phyloP scores from a whole-genome alignment of 768 basidiomycete genomes.

The Kwoniella mangroviensis region DNA sequence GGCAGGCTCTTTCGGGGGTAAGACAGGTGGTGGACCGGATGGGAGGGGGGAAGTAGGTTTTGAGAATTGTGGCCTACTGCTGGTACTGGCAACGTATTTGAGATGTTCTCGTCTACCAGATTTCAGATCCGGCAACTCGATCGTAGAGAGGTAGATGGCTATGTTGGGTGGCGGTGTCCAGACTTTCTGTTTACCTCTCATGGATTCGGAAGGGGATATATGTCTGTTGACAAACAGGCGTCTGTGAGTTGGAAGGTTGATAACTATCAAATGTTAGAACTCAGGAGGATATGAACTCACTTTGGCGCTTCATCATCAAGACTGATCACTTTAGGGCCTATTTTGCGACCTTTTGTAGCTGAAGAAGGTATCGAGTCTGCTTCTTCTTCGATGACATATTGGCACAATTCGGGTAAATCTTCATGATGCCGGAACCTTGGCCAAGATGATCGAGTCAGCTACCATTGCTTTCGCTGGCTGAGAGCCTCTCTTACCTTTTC shows the following conservation, averaged over 20 bases:
- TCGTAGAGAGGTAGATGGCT: constrained; percentile 53
- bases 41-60: background rate
- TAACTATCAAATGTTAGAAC: background rate
- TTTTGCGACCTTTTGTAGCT: background rate
- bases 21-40: constrained; percentile 4
- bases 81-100: background rate
- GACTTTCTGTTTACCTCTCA: background rate
- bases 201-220: background rate
- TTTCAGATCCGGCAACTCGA: constrained; percentile 55
- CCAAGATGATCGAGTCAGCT: background rate
- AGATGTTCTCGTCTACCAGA: constrained; percentile 35
- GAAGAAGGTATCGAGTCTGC: constrained; percentile 5
- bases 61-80: background rate
- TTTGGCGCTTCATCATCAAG: constrained; percentile 42
- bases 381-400: constrained; percentile 55
- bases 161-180: constrained; percentile 51
- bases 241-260: background rate
- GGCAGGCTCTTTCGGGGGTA: constrained; percentile 8
- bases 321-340: constrained; percentile 51
- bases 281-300: constrained; percentile 15
- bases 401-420: constrained; percentile 49
- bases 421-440: constrained; percentile 53
- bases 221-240: background rate
- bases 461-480: background rate
- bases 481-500: constrained; percentile 39